Evolutionary conservation across 352 stramenopile genomes (phyloP).

Genomic region (Globisporangium iwayamae): DNA sequence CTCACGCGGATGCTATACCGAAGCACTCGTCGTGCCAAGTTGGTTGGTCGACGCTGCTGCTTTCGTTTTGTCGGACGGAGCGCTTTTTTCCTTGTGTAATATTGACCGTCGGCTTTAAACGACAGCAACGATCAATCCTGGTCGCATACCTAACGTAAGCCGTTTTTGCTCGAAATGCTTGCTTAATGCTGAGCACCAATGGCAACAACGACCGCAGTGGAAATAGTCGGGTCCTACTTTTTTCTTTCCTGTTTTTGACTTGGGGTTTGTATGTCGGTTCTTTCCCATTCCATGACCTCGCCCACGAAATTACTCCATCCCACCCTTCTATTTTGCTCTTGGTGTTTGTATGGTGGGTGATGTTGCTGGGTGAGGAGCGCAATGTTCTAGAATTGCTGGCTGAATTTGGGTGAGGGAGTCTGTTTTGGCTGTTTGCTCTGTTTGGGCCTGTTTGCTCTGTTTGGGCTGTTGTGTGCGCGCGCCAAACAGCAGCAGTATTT

Average conservation of each 20-base stretch:
- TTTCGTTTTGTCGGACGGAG: too few species aligned
- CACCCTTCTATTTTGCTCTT: background rate
- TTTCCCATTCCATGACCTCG: slow-evolving; percentile 4
- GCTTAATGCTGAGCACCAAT: background rate
- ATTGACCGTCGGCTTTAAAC: too few species aligned
- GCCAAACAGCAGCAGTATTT: background rate
- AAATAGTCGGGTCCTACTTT: slow-evolving; percentile 9
- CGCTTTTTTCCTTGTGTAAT: background rate
- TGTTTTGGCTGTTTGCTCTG: background rate
- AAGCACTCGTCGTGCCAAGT: too few species aligned
- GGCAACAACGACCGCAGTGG: background rate
- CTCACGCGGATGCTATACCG: too few species aligned
- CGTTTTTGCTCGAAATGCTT: background rate
- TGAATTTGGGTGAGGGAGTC: background rate
- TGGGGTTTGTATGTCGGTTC: slow-evolving; percentile 21
- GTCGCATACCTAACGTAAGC: too few species aligned
- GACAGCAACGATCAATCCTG: too few species aligned
- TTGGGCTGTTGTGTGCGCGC: background rate
- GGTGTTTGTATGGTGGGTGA: background rate
- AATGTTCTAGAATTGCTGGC: background rate
- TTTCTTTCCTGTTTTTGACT: background rate
- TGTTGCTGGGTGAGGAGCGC: too few species aligned
- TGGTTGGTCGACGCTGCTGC: too few species aligned
- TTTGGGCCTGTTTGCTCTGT: background rate
- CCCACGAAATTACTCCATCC: background rate